A percentile compares a stretch with the other conserved stretches of the same genome.
phyloP scores from a whole-genome alignment of 2,329 filamentous ascomycete genomes.

The Trichoderma asperellum region DNA sequence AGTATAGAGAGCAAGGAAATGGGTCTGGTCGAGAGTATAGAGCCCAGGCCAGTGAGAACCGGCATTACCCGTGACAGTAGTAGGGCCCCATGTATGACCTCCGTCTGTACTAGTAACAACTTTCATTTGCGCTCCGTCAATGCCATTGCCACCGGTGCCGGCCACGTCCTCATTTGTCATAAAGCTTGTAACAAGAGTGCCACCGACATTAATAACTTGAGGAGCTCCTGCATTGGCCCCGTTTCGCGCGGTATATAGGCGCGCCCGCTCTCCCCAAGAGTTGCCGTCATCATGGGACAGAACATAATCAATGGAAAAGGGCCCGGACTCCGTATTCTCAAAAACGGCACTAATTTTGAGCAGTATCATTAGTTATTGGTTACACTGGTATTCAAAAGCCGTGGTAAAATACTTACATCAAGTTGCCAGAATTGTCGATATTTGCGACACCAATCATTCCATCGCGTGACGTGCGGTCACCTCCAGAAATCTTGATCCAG shows the following conservation, averaged over 20 bases:
- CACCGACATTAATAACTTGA: slow-evolving; percentile 48
- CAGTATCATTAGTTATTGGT: background rate
- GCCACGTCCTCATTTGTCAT: slow-evolving; percentile 49
- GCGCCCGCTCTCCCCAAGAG: slow-evolving; percentile 45
- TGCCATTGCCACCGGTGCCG: background rate
- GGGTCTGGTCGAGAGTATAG: background rate
- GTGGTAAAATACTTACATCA: background rate
- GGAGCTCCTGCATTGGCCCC: slow-evolving; percentile 42
- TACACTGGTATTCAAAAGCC: background rate
- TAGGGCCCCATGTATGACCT: background rate
- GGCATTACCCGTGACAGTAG: background rate
- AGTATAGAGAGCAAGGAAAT: slow-evolving; percentile 11
- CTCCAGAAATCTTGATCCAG: slow-evolving; percentile 43
- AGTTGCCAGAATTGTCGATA: slow-evolving; percentile 30
- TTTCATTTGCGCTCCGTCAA: slow-evolving; percentile 12
- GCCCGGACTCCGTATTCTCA: slow-evolving; percentile 43
- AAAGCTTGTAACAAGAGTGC: slow-evolving; percentile 48
- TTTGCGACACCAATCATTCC: slow-evolving; percentile 51
- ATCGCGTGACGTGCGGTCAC: slow-evolving; percentile 43
- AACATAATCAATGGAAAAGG: slow-evolving; percentile 46
- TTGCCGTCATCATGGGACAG: slow-evolving; percentile 46
- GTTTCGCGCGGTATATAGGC: slow-evolving; percentile 43
- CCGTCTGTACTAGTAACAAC: slow-evolving; percentile 6
- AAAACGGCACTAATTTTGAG: slow-evolving; percentile 43
- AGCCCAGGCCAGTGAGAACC: background rate